phyloP scores from a whole-genome alignment of 257 asterid species.

The Solanum chmielewskii region DNA sequence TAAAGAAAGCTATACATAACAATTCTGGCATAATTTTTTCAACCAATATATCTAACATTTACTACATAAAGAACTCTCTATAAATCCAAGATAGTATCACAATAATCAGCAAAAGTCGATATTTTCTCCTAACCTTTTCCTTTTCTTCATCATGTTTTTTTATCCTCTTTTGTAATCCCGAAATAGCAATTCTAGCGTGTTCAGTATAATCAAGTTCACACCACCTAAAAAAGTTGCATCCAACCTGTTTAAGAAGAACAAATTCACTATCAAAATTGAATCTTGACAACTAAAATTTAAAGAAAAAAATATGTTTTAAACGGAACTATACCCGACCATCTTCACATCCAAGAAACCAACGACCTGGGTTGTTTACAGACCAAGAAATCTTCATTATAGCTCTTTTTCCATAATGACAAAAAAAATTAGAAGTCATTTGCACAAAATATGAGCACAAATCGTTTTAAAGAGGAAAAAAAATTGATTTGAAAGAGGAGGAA shows the following conservation, averaged over 20 bases:
- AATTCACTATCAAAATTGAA: not conserved
- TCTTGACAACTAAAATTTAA: not conserved
- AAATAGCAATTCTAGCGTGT: too few relatives aligned
- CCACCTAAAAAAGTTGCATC: too few relatives aligned
- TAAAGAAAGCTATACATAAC: not conserved
- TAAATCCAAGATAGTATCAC: not conserved
- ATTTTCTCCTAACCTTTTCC: too few relatives aligned
- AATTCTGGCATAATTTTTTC: not conserved
- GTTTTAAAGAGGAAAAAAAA: too few relatives aligned
- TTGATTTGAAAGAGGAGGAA: not conserved
- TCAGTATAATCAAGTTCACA: too few relatives aligned
- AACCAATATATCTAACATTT: too few relatives aligned
- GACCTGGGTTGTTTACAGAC: not conserved
- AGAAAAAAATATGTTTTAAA: not conserved
- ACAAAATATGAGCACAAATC: not conserved
- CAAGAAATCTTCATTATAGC: not conserved
- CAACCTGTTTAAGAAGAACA: too few relatives aligned
- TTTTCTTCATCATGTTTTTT: too few relatives aligned
- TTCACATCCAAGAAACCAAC: not conserved
- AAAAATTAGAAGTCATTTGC: not conserved
- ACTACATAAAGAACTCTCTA: too few relatives aligned
- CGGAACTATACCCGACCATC: not conserved
- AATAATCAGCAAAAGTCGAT: too few relatives aligned
- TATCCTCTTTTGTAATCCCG: too few relatives aligned
- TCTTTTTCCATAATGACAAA: not conserved